A percentile compares a stretch with the other conserved stretches of the same genome.
Conservation (phyloP, 305 asterid genomes). For the Caryopteris hybrid region DNA sequence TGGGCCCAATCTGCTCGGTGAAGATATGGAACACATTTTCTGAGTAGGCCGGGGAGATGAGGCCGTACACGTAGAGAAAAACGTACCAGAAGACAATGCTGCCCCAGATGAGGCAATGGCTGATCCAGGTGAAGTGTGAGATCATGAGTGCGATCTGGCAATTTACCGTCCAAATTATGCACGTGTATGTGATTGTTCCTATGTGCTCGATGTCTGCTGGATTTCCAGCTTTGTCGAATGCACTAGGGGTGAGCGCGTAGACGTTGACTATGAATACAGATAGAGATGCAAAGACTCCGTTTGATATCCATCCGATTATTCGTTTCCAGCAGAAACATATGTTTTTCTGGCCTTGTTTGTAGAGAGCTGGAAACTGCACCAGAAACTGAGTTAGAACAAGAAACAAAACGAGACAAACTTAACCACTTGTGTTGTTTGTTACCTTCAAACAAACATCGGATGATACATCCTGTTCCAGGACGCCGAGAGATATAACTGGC, state of each 20-base stretch:
- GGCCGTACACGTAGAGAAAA: slow-evolving; percentile 53
- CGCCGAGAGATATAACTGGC: slow-evolving; percentile 54
- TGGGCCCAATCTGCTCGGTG: slow-evolving; percentile 44
- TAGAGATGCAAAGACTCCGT: slow-evolving; percentile 53
- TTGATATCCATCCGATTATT: slow-evolving; percentile 69
- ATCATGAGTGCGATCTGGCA: slow-evolving; percentile 78
- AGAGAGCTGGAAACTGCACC: slow-evolving; percentile 67
- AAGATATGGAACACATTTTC: slow-evolving; percentile 32
- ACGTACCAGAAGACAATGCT: slow-evolving; percentile 67
- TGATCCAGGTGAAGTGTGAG: slow-evolving; percentile 76
- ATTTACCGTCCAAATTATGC: slow-evolving; percentile 76
- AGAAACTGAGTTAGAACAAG: not conserved
- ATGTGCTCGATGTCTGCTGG: slow-evolving; percentile 54
- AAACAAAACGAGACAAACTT: no score
- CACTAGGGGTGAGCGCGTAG: slow-evolving; percentile 30
- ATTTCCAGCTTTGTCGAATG: slow-evolving; percentile 47
- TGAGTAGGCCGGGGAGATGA: slow-evolving; percentile 37
- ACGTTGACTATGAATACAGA: slow-evolving; percentile 46
- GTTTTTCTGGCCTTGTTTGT: slow-evolving; percentile 70
- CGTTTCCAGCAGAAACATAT: slow-evolving; percentile 60
- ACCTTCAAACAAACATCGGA: slow-evolving; percentile 81
- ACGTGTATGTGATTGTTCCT: slow-evolving; percentile 66
- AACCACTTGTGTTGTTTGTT: no score
- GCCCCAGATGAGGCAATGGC: slow-evolving; percentile 72
- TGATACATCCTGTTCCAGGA: slow-evolving; percentile 71